Evolutionary conservation across 192 early-diverging fungal genomes (phyloP).

Genomic region (Podochytrium sp.): DNA sequence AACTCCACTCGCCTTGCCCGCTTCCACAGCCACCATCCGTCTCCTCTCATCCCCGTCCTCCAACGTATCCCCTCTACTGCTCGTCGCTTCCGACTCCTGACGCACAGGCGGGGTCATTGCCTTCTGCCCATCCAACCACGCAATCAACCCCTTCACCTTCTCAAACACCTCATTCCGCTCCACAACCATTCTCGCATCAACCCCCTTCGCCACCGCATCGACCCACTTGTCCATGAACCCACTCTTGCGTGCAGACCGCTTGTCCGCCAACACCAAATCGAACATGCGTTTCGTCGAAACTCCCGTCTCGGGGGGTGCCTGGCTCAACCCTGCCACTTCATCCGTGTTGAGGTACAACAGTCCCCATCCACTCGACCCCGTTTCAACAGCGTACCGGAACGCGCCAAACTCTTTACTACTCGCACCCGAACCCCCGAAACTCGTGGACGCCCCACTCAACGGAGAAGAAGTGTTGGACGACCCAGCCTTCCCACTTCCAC

Average conservation of each 20-base stretch:
- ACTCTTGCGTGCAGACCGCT: slow-evolving; percentile 6
- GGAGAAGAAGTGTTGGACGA: not conserved
- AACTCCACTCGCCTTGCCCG: no score
- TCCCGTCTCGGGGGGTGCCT: slow-evolving; percentile 25
- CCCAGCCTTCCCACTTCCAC: not conserved
- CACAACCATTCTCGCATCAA: slow-evolving; percentile 17
- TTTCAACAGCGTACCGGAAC: slow-evolving; percentile 10
- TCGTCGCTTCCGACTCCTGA: not conserved
- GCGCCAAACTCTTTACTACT: slow-evolving; percentile 1
- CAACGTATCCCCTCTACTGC: no score
- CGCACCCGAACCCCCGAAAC: not conserved
- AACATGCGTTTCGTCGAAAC: slow-evolving; percentile 13
- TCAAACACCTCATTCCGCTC: slow-evolving; percentile 15
- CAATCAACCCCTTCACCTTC: slow-evolving; percentile 23
- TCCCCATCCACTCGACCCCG: slow-evolving; percentile 17
- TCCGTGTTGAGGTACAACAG: slow-evolving; percentile 25
- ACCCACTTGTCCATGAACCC: slow-evolving; percentile 24
- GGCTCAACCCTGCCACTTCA: slow-evolving; percentile 28
- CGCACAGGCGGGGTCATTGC: no score
- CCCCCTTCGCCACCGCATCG: slow-evolving; percentile 17
- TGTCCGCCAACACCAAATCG: slow-evolving; percentile 21
- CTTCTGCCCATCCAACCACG: slow-evolving; percentile 20
- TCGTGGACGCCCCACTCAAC: not conserved
- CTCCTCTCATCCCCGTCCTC: no score
- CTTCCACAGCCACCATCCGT: no score